Evolutionary conservation across 2,329 filamentous ascomycete genomes (phyloP).

Genomic region (Blumeriella jaapii): DNA sequence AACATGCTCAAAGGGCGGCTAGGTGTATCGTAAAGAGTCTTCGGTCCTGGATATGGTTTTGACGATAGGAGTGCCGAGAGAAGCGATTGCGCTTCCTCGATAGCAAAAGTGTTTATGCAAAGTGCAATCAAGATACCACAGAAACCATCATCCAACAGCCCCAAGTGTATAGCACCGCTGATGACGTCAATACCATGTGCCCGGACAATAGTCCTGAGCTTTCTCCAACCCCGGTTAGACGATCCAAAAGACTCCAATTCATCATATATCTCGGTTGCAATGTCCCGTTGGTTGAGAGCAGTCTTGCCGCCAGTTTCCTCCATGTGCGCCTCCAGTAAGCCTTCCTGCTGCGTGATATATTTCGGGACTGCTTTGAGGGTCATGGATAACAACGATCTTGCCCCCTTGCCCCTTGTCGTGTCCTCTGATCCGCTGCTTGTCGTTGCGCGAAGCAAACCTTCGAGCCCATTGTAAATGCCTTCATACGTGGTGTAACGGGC

Average conservation of each 20-base stretch:
- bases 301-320: slow-evolving; percentile 29
- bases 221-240: slow-evolving; percentile 33
- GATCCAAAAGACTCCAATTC: slow-evolving; percentile 36
- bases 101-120: slow-evolving; percentile 29
- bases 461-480: slow-evolving; percentile 34
- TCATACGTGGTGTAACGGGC: slow-evolving; percentile 31
- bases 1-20: slow-evolving; percentile 29
- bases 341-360: slow-evolving; percentile 36
- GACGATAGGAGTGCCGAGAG: slow-evolving; percentile 28
- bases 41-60: slow-evolving; percentile 29
- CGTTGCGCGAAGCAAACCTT: slow-evolving; percentile 35
- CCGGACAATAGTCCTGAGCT: slow-evolving; percentile 34
- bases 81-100: slow-evolving; percentile 33
- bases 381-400: slow-evolving; percentile 36
- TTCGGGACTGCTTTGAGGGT: slow-evolving; percentile 37
- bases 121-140: slow-evolving; percentile 32
- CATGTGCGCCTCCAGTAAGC: slow-evolving; percentile 30
- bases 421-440: slow-evolving; percentile 6
- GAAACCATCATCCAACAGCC: slow-evolving; percentile 32
- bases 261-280: slow-evolving; percentile 36
- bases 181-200: slow-evolving; percentile 36
- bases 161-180: slow-evolving; percentile 31
- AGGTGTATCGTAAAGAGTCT: slow-evolving; percentile 21
- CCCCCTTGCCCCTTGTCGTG: slow-evolving; percentile 16
- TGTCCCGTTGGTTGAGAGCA: slow-evolving; percentile 26